Percentiles rank a stretch among this genome's conserved stretches.
phyloP scores from a whole-genome alignment of 208 protist genomes.

The Zelonia costaricensis region DNA sequence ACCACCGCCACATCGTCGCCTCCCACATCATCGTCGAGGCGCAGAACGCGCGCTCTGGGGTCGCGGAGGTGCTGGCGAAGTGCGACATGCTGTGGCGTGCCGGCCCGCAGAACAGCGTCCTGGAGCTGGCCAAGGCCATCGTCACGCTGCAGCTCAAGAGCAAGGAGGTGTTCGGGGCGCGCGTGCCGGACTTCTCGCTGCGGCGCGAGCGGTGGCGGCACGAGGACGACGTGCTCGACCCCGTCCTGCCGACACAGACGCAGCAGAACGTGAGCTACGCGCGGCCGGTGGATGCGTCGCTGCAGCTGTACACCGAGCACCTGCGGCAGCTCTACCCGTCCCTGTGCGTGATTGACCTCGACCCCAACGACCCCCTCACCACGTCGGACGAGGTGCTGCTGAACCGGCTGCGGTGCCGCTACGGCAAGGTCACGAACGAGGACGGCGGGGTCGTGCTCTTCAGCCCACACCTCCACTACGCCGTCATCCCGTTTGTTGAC shows the following conservation, averaged over 20 bases:
- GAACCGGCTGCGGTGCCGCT: slow-evolving; percentile 78
- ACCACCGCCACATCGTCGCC: slow-evolving; percentile 70
- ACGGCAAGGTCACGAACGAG: slow-evolving; percentile 75
- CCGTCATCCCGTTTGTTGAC: slow-evolving; percentile 58
- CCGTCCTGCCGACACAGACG: slow-evolving; percentile 40
- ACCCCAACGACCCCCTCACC: slow-evolving; percentile 53
- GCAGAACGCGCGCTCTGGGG: slow-evolving; percentile 68
- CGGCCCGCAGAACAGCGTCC: slow-evolving; percentile 36
- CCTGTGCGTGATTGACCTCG: slow-evolving; percentile 72
- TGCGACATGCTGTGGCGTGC: slow-evolving; percentile 61
- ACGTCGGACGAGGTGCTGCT: slow-evolving; percentile 66
- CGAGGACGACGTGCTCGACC: slow-evolving; percentile 78
- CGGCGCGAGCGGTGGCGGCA: slow-evolving; percentile 53
- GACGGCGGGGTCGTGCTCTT: slow-evolving; percentile 46
- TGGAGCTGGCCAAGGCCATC: slow-evolving; percentile 62
- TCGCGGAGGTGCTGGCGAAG: slow-evolving; percentile 56
- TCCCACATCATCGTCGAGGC: slow-evolving; percentile 82
- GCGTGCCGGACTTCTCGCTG: slow-evolving; percentile 82
- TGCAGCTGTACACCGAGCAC: slow-evolving; percentile 71
- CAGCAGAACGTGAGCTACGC: slow-evolving; percentile 33
- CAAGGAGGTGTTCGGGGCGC: slow-evolving; percentile 78
- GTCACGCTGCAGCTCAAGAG: slow-evolving; percentile 76
- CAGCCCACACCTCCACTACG: slow-evolving; percentile 71
- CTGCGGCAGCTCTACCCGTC: slow-evolving; percentile 60
- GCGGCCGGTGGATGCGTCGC: slow-evolving; percentile 43